These are phyloP conservation scores for Backusella luteola DNA, from an alignment of 192 early-diverging fungal genomes.

Conservation along the genomic window DNA sequence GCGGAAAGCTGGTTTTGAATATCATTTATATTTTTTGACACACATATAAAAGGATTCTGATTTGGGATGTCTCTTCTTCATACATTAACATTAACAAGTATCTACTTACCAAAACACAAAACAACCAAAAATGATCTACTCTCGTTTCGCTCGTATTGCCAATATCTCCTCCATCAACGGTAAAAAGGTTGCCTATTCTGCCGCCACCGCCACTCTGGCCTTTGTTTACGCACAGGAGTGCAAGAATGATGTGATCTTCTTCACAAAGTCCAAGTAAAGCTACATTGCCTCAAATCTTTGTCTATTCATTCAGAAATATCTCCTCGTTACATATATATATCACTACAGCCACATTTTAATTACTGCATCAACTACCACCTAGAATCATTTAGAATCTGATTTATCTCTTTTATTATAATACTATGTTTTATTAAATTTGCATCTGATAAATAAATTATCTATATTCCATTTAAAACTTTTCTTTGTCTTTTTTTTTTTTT, in stretches of 20 bases:
- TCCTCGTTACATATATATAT: neutral
- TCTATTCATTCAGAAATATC: neutral
- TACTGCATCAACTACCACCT: neutral
- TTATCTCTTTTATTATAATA: neutral
- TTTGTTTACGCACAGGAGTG: conserved; percentile 26
- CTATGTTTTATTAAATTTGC: conserved; percentile 3
- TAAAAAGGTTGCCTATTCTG: conserved; percentile 2
- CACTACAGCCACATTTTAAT: neutral
- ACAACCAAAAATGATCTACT: neutral
- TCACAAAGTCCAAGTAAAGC: conserved; percentile 21
- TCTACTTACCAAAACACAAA: neutral
- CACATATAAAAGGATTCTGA: neutral
- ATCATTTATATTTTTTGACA: neutral
- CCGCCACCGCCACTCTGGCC: conserved; percentile 6
- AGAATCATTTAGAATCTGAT: neutral
- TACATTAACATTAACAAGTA: neutral
- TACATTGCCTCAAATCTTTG: neutral
- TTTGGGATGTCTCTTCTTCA: neutral
- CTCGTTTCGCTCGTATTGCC: conserved; percentile 13
- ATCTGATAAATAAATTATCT: neutral
- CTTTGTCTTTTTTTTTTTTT: neutral
- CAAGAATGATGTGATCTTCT: conserved; percentile 33
- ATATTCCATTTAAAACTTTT: neutral
- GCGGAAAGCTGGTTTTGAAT: neutral
- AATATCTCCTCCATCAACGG: neutral